Evolutionary conservation across 257 asterid genomes (phyloP).

Genomic region (Verbascum thapsus): DNA sequence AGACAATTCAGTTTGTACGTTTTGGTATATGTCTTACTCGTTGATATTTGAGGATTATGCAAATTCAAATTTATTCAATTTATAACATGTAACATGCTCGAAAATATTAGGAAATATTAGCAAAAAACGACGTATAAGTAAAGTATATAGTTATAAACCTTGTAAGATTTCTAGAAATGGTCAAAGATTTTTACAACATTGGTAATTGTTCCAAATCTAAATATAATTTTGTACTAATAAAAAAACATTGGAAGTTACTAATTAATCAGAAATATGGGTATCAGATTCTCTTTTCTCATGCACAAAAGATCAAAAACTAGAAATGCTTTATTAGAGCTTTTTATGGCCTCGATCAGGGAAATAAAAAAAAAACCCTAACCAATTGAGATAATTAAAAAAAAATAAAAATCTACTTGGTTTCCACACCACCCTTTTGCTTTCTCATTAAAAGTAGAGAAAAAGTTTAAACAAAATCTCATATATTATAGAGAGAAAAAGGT

Average conservation of each 20-base stretch:
- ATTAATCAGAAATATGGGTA: conserved; percentile 34
- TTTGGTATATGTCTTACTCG: too few relatives aligned
- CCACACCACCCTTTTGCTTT: conserved; percentile 40
- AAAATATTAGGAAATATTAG: too few relatives aligned
- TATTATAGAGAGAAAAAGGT: neutral
- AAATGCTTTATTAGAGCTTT: too few relatives aligned
- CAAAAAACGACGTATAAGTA: too few relatives aligned
- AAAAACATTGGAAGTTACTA: conserved; percentile 8
- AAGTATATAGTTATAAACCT: conserved; percentile 11
- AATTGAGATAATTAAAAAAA: conserved; percentile 35
- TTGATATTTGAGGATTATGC: too few relatives aligned
- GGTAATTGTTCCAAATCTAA: conserved; percentile 27
- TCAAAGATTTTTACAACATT: conserved; percentile 39
- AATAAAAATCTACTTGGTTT: conserved; percentile 45
- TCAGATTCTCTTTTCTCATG: conserved; percentile 55
- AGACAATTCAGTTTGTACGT: too few relatives aligned
- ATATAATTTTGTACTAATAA: conserved; percentile 24
- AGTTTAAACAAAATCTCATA: conserved; percentile 20
- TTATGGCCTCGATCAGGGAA: conserved; percentile 36
- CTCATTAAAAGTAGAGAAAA: conserved; percentile 63
- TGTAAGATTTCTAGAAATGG: conserved; percentile 23
- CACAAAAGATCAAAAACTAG: conserved; percentile 41
- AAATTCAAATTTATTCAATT: too few relatives aligned
- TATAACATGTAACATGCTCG: too few relatives aligned
- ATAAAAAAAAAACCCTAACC: conserved; percentile 14